Conservation (phyloP, 2,329 filamentous ascomycete genomes). For the Dothistroma pini region DNA sequence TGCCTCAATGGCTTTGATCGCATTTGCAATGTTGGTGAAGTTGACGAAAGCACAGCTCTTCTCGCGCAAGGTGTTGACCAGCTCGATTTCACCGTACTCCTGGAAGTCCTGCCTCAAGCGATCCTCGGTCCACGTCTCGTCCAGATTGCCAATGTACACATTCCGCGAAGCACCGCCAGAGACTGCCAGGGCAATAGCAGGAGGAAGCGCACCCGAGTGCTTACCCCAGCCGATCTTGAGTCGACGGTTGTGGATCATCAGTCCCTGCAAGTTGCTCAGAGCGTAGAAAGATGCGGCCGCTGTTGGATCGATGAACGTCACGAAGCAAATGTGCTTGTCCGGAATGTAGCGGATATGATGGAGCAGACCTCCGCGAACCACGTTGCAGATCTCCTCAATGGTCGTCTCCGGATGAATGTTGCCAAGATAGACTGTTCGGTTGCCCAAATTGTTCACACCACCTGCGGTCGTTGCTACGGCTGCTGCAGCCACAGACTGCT, state of each 20-base stretch:
- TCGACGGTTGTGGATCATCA: conserved; percentile 98
- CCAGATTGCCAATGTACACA: conserved; percentile 95
- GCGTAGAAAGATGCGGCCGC: conserved; percentile 98
- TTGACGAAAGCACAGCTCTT: conserved; percentile 99
- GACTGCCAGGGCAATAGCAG: conserved; percentile 91
- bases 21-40: conserved; percentile 99
- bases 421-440: conserved; percentile 94
- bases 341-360: conserved; percentile 99
- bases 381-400: conserved; percentile 99
- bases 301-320: conserved; percentile 98
- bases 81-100: conserved; percentile 95
- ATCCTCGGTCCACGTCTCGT: conserved; percentile 97
- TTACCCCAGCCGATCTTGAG: conserved; percentile 99
- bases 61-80: conserved; percentile 93
- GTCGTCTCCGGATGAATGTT: conserved; percentile 99
- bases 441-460: conserved; percentile 95
- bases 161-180: conserved; percentile 97
- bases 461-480: conserved; percentile 95
- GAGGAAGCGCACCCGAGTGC: conserved; percentile 92
- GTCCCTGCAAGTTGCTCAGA: conserved; percentile 89
- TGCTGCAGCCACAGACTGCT: conserved; percentile 95
- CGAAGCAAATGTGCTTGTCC: conserved; percentile 99
- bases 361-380: conserved; percentile 88
- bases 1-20: conserved; percentile 98
- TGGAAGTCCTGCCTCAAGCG: conserved; percentile 93